Conservation (phyloP, 352 stramenopile genomes). For the Thalassiosira ordinaria region DNA sequence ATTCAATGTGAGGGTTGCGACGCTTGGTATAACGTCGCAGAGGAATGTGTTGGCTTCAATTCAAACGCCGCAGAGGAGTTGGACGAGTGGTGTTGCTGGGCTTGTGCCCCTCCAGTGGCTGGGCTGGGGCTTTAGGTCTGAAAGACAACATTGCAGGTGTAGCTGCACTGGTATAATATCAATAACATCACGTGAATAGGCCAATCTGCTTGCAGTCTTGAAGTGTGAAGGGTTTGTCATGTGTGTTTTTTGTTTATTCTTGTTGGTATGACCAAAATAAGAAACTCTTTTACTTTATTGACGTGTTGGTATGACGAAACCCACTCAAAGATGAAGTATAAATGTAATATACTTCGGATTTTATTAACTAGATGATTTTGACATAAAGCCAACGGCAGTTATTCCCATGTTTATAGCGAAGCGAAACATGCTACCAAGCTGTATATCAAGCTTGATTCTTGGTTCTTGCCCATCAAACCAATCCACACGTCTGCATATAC, state of each 20-base stretch:
- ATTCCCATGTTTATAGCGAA: conserved; percentile 18
- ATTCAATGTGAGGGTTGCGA: conserved; percentile 77
- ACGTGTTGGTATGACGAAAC: too few species aligned
- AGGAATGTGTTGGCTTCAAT: conserved; percentile 74
- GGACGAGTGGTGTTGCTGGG: conserved; percentile 61
- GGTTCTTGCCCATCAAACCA: conserved; percentile 54
- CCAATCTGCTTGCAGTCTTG: too few species aligned
- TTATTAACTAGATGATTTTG: background rate
- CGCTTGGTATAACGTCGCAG: conserved; percentile 75
- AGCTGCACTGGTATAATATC: too few species aligned
- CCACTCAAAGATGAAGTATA: too few species aligned
- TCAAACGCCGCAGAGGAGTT: conserved; percentile 54
- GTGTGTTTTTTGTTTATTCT: too few species aligned
- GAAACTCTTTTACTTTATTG: too few species aligned
- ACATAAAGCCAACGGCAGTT: background rate
- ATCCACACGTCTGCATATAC: conserved; percentile 35
- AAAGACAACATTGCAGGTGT: too few species aligned
- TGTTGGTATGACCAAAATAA: too few species aligned
- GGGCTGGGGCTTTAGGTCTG: conserved; percentile 31
- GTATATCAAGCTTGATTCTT: conserved; percentile 39
- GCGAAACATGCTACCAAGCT: conserved; percentile 32
- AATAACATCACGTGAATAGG: too few species aligned
- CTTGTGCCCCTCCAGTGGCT: conserved; percentile 47
- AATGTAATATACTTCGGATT: too few species aligned
- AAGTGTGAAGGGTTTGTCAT: too few species aligned